phyloP scores from a whole-genome alignment of 1,284 basidiomycete species.

The Bondarzewia mesenterica region DNA sequence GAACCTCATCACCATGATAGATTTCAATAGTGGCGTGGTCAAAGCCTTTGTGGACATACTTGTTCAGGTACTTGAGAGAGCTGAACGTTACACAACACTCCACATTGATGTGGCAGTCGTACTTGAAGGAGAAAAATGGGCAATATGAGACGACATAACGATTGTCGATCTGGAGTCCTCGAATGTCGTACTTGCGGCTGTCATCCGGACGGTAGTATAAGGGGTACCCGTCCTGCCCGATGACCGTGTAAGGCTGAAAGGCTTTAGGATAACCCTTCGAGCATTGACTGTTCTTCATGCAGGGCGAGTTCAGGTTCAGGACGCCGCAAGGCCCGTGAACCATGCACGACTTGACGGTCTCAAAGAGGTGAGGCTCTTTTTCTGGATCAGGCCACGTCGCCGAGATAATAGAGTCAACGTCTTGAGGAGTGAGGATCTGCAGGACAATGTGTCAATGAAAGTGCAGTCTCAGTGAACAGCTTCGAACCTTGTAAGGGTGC shows the following conservation, averaged over 20 bases:
- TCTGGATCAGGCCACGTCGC: conserved; percentile 33
- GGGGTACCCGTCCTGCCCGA: conserved; percentile 31
- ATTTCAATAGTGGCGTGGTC: conserved; percentile 28
- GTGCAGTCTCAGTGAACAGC: too few species aligned
- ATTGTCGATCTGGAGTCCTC: conserved; percentile 20
- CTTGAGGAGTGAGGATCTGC: conserved; percentile 21
- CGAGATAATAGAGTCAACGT: conserved; percentile 32
- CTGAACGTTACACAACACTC: conserved; percentile 32
- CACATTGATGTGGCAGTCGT: conserved; percentile 41
- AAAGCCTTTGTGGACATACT: conserved; percentile 40
- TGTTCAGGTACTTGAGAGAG: conserved; percentile 35
- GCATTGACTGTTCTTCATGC: conserved; percentile 34
- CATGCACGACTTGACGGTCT: conserved; percentile 28
- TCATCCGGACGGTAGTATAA: conserved; percentile 25
- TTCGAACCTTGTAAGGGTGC: conserved; percentile 20
- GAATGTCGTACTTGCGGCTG: conserved; percentile 20
- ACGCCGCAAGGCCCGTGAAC: conserved; percentile 37
- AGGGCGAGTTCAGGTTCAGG: too few species aligned
- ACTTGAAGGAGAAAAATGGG: conserved; percentile 23
- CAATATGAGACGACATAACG: conserved; percentile 30
- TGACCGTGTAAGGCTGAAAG: conserved; percentile 24
- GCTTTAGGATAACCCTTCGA: conserved; percentile 32
- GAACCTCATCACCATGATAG: conserved; percentile 24
- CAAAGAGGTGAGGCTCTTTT: conserved; percentile 28
- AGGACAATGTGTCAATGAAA: too few species aligned